Percentiles rank a stretch among this genome's conserved stretches.
Evolutionary conservation across 805 yeast species (phyloP).

Genomic region (Wickerhamomyces sydowiorum): DNA sequence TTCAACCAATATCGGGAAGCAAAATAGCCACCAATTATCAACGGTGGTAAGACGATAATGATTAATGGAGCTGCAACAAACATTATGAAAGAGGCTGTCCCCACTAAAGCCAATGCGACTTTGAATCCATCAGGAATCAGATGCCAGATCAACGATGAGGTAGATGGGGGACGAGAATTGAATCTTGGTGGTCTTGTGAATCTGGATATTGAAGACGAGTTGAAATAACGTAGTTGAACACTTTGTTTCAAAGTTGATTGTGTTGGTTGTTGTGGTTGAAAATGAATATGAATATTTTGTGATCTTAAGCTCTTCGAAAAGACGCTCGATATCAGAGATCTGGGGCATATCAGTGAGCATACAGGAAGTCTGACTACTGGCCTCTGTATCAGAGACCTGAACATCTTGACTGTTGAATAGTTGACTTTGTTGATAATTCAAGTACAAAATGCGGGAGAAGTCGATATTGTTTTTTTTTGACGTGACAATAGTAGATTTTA

Average conservation of each 20-base stretch:
- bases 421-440: not conserved
- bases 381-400: not conserved
- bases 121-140: conserved; percentile 10
- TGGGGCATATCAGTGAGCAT: no score
- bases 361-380: no score
- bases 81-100: conserved; percentile 9
- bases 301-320: no score
- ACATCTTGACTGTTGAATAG: not conserved
- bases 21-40: conserved; percentile 16
- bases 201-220: not conserved
- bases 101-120: conserved; percentile 5
- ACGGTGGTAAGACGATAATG: conserved; percentile 19
- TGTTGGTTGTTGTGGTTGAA: not conserved
- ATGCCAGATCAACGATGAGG: conserved; percentile 4
- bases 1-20: conserved; percentile 5
- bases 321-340: no score
- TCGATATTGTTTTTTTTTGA: no score
- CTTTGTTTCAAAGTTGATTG: not conserved
- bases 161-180: conserved; percentile 11
- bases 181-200: conserved; percentile 8
- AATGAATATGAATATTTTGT: not conserved
- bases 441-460: no score
- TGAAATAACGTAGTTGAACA: not conserved
- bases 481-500: no score
- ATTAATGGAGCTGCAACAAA: conserved; percentile 17